Evolutionary conservation across 768 basidiomycete genomes (phyloP), one percentile per base, ranked within the genome.

Genomic region (Neoboletus brunneissimus): DNA sequence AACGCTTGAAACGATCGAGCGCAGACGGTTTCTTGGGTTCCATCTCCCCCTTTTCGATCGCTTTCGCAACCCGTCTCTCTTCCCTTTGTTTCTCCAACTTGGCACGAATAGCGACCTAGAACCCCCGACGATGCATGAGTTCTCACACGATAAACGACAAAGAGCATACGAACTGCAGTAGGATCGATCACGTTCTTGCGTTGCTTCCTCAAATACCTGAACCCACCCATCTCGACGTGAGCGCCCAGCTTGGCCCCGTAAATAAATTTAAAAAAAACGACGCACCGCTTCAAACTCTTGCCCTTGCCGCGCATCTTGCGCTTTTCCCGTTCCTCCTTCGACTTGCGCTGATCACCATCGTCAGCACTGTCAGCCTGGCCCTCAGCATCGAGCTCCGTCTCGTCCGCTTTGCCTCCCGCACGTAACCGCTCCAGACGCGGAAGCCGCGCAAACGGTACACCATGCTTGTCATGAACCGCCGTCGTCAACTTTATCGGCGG

Each of bases 121-220:
- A 27, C 10, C 12, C n/a, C 44, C 51, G 35, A 41, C 18, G 7
- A 40, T 22, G 23, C 0, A 4, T 50, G 1, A 48, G 50, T 34
- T 47, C 1, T 27, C 16, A 25, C 42, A 11, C 3, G 63, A 16
- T 7, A 0, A 22, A 37, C 35, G 2, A 35, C 1, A 52, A 63
- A 32, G 29, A 27, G 16, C 10, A 29, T 15, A 76, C 81, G 53
- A 53, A 91, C 89, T 23, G 82, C 79, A 23, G 81, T 79, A 23
- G 92, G 91, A 69, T 98, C 94, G 59, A 98, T 83, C 47, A 98
- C 91, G 66, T 98, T 97, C 78, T 95, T 94, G 69, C 92, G 84
- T 72, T 96, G 90, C 77, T 94, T 97, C 65, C 91, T 81, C 59
- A 97, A 71, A 70, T 85, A 89, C 45, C 81, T 83, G 49, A 27